Percentiles rank a stretch among this genome's conserved stretches.
Evolutionary conservation across 2,329 filamentous ascomycete genomes (phyloP).

Genomic region (Penicillium expansum): DNA sequence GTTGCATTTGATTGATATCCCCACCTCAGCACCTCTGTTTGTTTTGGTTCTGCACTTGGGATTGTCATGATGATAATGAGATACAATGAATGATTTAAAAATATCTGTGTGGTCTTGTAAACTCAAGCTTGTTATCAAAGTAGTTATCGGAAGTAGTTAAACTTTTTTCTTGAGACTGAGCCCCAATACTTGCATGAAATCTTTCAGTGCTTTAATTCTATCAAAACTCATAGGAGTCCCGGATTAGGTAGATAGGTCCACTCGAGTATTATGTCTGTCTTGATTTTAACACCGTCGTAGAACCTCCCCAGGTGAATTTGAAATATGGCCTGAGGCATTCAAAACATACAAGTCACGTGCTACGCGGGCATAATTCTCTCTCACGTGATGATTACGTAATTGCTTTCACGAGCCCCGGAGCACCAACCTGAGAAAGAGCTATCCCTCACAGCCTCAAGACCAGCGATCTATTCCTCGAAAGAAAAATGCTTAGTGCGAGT

Average conservation of each 20-base stretch:
- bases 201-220: too few relatives aligned
- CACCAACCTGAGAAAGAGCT: conserved; percentile 1
- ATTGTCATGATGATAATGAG: conserved; percentile 28
- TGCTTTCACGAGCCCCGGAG: background rate
- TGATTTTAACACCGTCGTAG: background rate
- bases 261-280: background rate
- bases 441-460: background rate
- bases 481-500: background rate
- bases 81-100: conserved; percentile 22
- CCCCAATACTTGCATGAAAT: too few relatives aligned
- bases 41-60: conserved; percentile 17
- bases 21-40: conserved; percentile 21
- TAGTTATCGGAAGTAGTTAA: background rate
- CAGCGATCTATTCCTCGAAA: background rate
- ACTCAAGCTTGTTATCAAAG: background rate
- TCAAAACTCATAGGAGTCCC: too few relatives aligned
- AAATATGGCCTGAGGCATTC: background rate
- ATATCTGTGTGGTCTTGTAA: conserved; percentile 2
- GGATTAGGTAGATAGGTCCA: background rate
- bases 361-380: rapidly evolving
- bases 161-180: background rate
- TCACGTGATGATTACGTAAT: background rate
- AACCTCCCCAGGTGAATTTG: background rate
- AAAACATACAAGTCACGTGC: background rate
- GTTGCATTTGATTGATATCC: conserved; percentile 28